phyloP scores from a whole-genome alignment of 2,329 filamentous ascomycete species.

The Penicillium sp. region DNA sequence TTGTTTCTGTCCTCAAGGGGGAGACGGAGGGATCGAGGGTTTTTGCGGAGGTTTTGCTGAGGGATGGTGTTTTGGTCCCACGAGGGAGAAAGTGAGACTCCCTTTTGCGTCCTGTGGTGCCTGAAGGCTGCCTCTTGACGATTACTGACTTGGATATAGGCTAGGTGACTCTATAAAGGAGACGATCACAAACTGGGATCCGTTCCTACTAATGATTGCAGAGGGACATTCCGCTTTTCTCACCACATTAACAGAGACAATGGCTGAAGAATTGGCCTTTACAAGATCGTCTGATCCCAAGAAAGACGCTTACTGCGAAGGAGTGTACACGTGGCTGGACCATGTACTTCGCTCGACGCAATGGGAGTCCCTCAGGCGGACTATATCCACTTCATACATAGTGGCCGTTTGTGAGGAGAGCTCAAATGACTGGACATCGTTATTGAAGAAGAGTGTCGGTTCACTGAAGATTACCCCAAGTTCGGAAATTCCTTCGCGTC shows the following conservation, averaged over 20 bases:
- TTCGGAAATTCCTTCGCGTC: neutral
- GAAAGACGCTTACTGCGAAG: constrained; percentile 45
- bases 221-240: constrained; percentile 42
- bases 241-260: constrained; percentile 41
- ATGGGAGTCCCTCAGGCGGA: constrained; percentile 39
- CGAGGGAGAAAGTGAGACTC: constrained; percentile 35
- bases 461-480: constrained; percentile 10
- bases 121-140: neutral
- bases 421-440: constrained; percentile 39
- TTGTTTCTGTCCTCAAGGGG: constrained; percentile 36
- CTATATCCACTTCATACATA: constrained; percentile 40
- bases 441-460: constrained; percentile 27
- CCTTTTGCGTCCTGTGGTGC: neutral
- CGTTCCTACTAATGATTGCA: constrained; percentile 42
- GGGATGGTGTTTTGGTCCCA: constrained; percentile 33
- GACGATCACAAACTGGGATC: constrained; percentile 42
- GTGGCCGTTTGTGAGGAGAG: constrained; percentile 37
- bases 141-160: constrained; percentile 19
- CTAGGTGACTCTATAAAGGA: constrained; percentile 35
- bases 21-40: constrained; percentile 22
- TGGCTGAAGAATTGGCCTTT: constrained; percentile 44
- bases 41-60: constrained; percentile 34
- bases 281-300: constrained; percentile 24
- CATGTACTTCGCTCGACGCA: constrained; percentile 50
- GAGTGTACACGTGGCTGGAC: constrained; percentile 54